phyloP scores from a whole-genome alignment of 2,329 filamentous ascomycete species.

The Trichoderma gracile region DNA sequence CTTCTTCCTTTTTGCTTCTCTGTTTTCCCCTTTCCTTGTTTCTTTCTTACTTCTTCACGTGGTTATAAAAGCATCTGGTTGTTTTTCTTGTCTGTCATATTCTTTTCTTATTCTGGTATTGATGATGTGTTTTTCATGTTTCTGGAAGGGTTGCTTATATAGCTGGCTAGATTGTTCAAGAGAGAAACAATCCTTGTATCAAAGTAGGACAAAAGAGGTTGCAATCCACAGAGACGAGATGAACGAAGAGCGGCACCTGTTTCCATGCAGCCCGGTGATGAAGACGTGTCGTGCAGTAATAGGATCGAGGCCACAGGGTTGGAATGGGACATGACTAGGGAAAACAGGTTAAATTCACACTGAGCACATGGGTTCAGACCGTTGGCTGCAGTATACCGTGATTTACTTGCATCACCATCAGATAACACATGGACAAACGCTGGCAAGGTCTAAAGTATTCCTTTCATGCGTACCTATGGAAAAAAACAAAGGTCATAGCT shows the following conservation, averaged over 20 bases:
- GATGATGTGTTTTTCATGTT: not conserved
- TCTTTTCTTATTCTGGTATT: not conserved
- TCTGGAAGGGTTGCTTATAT: not conserved
- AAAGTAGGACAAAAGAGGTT: not conserved
- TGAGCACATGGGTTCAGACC: too few relatives aligned
- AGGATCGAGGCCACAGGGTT: too few relatives aligned
- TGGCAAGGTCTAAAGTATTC: not conserved
- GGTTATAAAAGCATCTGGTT: slow-evolving; percentile 10
- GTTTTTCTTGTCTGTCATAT: not conserved
- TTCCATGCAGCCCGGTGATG: not conserved
- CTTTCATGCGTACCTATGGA: not conserved
- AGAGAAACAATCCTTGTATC: slow-evolving; percentile 11
- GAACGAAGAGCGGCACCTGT: too few relatives aligned
- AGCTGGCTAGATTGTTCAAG: slow-evolving; percentile 6
- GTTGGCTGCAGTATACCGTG: too few relatives aligned
- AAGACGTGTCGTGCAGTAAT: too few relatives aligned
- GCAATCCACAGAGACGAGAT: too few relatives aligned
- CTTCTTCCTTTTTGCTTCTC: too few relatives aligned
- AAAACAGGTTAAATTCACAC: too few relatives aligned
- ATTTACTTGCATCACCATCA: too few relatives aligned
- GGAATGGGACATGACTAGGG: too few relatives aligned
- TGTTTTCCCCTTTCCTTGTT: not conserved
- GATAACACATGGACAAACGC: too few relatives aligned
- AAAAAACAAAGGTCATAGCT: slow-evolving; percentile 18
- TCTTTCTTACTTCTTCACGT: not conserved